Base-by-base conservation (phyloP, 768 basidiomycete genomes). In the Boletellus emodensis region DNA sequence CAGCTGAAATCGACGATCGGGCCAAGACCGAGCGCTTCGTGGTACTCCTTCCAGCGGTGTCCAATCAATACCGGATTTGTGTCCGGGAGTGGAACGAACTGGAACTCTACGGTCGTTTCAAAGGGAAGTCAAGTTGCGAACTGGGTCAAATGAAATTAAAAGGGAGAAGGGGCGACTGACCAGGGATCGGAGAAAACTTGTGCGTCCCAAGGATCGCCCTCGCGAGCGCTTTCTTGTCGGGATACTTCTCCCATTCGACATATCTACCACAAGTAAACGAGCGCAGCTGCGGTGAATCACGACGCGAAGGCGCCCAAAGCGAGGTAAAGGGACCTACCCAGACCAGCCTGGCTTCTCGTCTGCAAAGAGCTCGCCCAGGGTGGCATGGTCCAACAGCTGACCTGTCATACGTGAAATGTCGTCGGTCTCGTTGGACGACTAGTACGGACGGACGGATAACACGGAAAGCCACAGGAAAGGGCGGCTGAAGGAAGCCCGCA, bases 31-130 rank as follows among this genome's bases (percentile, higher is more conserved):
- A 80, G 70, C 0, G 71, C 75, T 48, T 73, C 69, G 55, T 80
- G 78, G 49, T 80, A 79, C 55, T 76, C 72, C 56, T 77, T 79
- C 76, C 77, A 80, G 24, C 79, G 73, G 46, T 75, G 59, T 7
- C 77, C 77, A 40, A 75, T 66, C 14, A 80, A 66, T 48, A 79
- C 65, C 0, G 78, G 78, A 48, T 81, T 81, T 20, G 77, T 76
- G 26, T 72, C 62, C 1, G 78, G 78, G 7, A 80, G 66, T 1
- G 78, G 76, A 12, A 65, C 72, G 32, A 74, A 67, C 59, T 79
- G 75, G 54, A 78, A 79, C 53, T 78, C 76, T 76, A 26, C 24
- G 55, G 13, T 26, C 24, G 28, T 36, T 6, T 28, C n/a, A 8
- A 10, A 9, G 13, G 40, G 40, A 24, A 24, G n/a, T 1, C 11